Percentiles rank a stretch among this genome's conserved stretches.
phyloP scores from a whole-genome alignment of 2,329 filamentous ascomycete species.

The Plectosphaerella cucumerina region DNA sequence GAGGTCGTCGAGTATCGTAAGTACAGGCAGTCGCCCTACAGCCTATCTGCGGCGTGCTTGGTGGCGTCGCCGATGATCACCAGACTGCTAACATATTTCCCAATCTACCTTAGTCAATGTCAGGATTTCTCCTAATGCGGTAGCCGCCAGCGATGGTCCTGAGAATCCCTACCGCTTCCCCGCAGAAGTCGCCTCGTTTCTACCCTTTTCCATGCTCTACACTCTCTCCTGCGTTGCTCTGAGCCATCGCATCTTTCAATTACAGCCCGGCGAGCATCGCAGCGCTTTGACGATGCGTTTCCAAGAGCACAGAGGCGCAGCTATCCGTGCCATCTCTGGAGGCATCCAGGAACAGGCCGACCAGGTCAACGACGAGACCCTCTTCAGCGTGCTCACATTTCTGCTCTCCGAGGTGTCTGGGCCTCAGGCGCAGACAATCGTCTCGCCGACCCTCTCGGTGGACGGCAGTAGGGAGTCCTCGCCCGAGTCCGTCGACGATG shows the following conservation, averaged over 20 bases:
- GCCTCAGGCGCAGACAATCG: neutral
- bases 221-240: slow-evolving; percentile 10
- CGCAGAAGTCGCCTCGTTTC: neutral
- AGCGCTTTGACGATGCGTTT: slow-evolving; percentile 6
- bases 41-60: too few relatives aligned
- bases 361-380: neutral
- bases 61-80: too few relatives aligned
- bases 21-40: too few relatives aligned
- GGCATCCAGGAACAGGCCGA: neutral
- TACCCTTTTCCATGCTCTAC: slow-evolving; percentile 7
- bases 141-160: slow-evolving; percentile 7
- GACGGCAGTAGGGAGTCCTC: neutral
- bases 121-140: slow-evolving; percentile 14
- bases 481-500: neutral
- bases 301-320: slow-evolving; percentile 12
- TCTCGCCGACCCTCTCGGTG: neutral
- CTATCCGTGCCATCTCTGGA: slow-evolving; percentile 10
- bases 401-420: slow-evolving; percentile 12
- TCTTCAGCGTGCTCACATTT: slow-evolving; percentile 10
- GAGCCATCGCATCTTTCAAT: slow-evolving; percentile 13
- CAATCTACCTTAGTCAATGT: slow-evolving; percentile 12
- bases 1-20: slow-evolving; percentile 11
- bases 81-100: neutral
- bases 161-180: slow-evolving; percentile 8
- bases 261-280: slow-evolving; percentile 2